Percentiles rank a stretch among this genome's conserved stretches.
Conservation (phyloP, 805 yeast species). For the Hanseniaspora mollemarum region DNA sequence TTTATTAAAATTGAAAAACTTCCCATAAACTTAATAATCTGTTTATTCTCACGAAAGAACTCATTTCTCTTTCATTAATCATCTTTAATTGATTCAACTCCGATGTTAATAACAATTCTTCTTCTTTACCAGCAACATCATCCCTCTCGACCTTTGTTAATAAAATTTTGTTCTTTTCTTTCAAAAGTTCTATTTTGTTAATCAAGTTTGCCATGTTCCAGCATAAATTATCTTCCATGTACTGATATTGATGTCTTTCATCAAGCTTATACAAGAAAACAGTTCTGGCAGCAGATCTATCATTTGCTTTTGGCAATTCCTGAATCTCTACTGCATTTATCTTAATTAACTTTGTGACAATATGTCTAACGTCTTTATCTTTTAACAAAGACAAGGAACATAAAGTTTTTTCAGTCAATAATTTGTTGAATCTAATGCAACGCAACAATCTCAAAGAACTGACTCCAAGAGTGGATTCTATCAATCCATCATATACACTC, state of each 20-base stretch:
- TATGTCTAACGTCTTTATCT: constrained; percentile 64
- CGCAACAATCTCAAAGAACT: constrained; percentile 63
- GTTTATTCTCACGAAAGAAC: constrained; percentile 42
- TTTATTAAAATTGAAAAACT: constrained; percentile 35
- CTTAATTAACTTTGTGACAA: constrained; percentile 52
- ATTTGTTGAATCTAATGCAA: constrained; percentile 55
- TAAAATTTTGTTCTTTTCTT: constrained; percentile 51
- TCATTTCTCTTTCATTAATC: constrained; percentile 47
- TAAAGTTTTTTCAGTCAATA: constrained; percentile 76
- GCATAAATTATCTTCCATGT: constrained; percentile 37
- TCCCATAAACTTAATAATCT: constrained; percentile 50
- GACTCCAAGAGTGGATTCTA: constrained; percentile 52
- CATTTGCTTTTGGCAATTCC: constrained; percentile 85
- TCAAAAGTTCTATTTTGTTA: constrained; percentile 44
- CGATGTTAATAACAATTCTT: constrained; percentile 56
- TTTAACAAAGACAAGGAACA: constrained; percentile 64
- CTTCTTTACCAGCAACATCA: constrained; percentile 77
- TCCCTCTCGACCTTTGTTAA: constrained; percentile 76
- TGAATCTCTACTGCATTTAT: constrained; percentile 74
- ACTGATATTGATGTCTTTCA: constrained; percentile 39
- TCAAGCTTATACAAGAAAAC: constrained; percentile 69
- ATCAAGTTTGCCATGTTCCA: constrained; percentile 39
- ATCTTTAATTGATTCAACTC: constrained; percentile 63
- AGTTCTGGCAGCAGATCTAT: constrained; percentile 82
- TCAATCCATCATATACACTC: constrained; percentile 43